Evolutionary conservation across 768 basidiomycete genomes (phyloP), one percentile per base, ranked within the genome.

Genomic region (Hemileccinum impolitum): DNA sequence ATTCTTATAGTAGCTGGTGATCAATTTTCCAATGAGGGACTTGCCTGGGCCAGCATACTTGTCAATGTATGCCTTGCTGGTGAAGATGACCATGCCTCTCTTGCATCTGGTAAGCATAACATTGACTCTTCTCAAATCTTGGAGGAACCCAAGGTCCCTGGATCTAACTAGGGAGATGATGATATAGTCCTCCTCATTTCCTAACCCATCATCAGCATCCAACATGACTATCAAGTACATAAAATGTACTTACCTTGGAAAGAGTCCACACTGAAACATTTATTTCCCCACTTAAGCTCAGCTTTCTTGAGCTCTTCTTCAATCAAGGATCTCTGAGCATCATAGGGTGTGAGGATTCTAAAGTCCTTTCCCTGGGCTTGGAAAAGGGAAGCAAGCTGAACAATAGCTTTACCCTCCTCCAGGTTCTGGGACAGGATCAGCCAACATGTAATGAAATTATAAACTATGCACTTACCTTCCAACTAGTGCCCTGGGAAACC

Each of bases 41-140:
- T 70, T 54, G n/a, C 17, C 51, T 39, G 79, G 87, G 54, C 60
- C 62, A 43, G 80, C 88, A 59, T 66, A 59, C 10, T 76, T 76
- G n/a, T 60, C 55, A 35, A 92, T 70, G 60, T 91, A 92, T 15
- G 69, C 69, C 54, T 72, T 70, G 57, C 74, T 87, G 18, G 84
- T 75, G 44, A 85, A 72, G 56, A 93, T 85, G 50, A 82, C 81
- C 88, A 92, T 91, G 26, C 82, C 84, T 43, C 69, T 73, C 63
- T 85, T 85, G 74, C 85, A 90, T 32, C 90, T 79, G 39, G 82
- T 85, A 8, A 92, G 81, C 88, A 93, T 90, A 50, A 93, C 90
- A 82, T 93, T 92, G 46, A 86, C 84, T 15, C 90, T 76, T 23
- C 84, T 76, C 11, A 74, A 55, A 57, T 82, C 82, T 13, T 66